Evolutionary conservation across 2,329 filamentous ascomycete genomes (phyloP), one percentile per base, ranked within the genome.

Genomic region (Beauveria australis): DNA sequence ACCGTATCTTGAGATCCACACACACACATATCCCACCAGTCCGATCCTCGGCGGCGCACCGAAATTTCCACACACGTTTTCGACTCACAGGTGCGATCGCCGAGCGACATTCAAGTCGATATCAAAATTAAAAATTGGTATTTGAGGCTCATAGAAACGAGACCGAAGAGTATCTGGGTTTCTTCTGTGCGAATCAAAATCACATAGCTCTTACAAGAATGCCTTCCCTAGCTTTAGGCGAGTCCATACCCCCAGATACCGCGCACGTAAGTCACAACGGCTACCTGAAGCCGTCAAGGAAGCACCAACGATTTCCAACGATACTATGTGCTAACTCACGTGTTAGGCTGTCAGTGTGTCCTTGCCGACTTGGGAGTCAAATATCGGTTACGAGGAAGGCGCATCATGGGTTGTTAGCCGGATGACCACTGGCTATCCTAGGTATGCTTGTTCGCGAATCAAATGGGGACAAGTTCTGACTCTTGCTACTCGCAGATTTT

Each of bases 381-480:
- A 96, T 69, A 80, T 99, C 44, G 93, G 86, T 46, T 99, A 99
- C 70, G 94, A 99, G 73, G 92, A 99, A 74, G 93, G 92, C 55
- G 83, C 95, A 71, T 79, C 87, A 61, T 94, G 91, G 88, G 90
- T 99, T n/a, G 65, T 94, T 19, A 83, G 81, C 64, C 88, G 87
- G 70, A 89, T 99, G 92, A 81, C 84, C 65, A 95, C 89, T 49
- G 94, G 94, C 41, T 99, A 99, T 74, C 94, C 94, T 63, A 84
- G 89, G 87, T 90, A 74, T 62, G 75, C 65, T 47, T 59, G 37
- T 52, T 37, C 40, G 55, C 18, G 33, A 37, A 30, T 26, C 51
- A 22, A 12, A 18, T 18, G 19, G 7, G 19, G 33, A 14, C 24
- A 8, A 53, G 9, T 16, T 49, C 53, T 63, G 54, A 67, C 66